Base-by-base conservation (phyloP, 2,329 filamentous ascomycete species). In the Amylocarpus encephaloides region DNA sequence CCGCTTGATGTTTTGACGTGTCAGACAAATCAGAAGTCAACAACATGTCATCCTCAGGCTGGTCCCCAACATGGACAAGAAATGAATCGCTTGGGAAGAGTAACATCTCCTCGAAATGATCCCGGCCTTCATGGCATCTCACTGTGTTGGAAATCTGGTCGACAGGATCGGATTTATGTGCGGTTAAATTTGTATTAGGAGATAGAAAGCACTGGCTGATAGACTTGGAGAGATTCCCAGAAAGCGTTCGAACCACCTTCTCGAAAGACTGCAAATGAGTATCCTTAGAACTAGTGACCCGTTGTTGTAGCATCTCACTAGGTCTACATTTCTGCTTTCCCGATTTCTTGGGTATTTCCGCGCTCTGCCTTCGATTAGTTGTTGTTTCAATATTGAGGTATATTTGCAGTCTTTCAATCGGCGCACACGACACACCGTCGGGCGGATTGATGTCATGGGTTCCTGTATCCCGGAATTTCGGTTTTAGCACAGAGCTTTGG, bases 331-430 rank as follows among this genome's bases (percentile, higher is more conserved):
- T 11, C 26, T 6, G 18, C 16, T n/a, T 32, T 49, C 36, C 12
- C 12, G 16, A 6, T 35, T 51, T 43, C 54, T 47, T 10, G 32
- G 6, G 30, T 19, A 22, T 5, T 29, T 26, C 7, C 4, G 22
- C 22, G 18, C 6, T 5, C 13, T 12, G 16, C 10, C 22, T 18
- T 18, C 22, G 32, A 1, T 15, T n/a, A 32, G 46, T 50, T 12
- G 46, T 50, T 12, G 34, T 36, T 7, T 55, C 12, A 38, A 64
- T 61, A 7, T 56, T 39, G 18, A 62, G 52, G n/a, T 33, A 40
- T 10, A 65, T 35, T 15, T 55, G 48, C 16, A 65, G 30, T 34
- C 33, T 50, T 36, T 60, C 44, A 41, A 65, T 44, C 9, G 56
- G 42, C 3, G 43, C 54, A 42, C 50, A 50, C 9, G 49, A 33